Conservation (phyloP, 768 basidiomycete genomes). For the Amanita rimosa region DNA sequence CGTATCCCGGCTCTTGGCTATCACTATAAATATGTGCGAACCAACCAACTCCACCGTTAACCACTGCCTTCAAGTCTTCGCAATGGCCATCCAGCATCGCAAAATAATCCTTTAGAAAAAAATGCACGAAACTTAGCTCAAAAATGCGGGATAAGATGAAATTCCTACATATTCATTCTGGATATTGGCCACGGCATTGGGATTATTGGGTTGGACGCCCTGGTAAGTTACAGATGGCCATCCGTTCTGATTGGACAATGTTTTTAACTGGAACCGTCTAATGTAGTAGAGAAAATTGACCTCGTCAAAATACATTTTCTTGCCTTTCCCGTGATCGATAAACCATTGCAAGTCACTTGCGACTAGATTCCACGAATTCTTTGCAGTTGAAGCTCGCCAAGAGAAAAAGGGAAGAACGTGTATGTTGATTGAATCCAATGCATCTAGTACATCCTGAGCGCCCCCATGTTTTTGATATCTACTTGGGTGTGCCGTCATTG, state of each 20-base stretch:
- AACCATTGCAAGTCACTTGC: conserved; percentile 44
- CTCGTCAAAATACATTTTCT: conserved; percentile 56
- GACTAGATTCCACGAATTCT: conserved; percentile 41
- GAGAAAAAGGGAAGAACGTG: conserved; percentile 54
- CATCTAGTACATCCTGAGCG: conserved; percentile 39
- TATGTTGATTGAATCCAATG: conserved; percentile 42
- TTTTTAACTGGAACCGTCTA: neutral
- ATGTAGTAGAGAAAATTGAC: conserved; percentile 16
- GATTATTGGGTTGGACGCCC: conserved; percentile 44
- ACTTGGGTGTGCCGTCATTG: neutral
- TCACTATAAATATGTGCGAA: conserved; percentile 59
- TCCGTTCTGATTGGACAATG: conserved; percentile 32
- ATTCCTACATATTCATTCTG: conserved; percentile 32
- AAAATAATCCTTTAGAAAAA: conserved; percentile 32
- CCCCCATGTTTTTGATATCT: conserved; percentile 33
- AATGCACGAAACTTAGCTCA: neutral
- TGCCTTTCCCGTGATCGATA: conserved; percentile 37
- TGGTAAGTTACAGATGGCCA: conserved; percentile 49
- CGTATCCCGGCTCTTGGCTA: conserved; percentile 42
- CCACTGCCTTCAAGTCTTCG: conserved; percentile 33
- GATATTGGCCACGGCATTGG: conserved; percentile 34
- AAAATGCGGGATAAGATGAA: neutral
- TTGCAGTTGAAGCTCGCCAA: conserved; percentile 33
- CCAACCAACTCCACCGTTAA: conserved; percentile 49
- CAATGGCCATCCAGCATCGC: conserved; percentile 43